Evolutionary conservation across 2,329 filamentous ascomycete species (phyloP), one percentile per base, ranked within the genome.

Genomic region (Pleomassaria siparia): DNA sequence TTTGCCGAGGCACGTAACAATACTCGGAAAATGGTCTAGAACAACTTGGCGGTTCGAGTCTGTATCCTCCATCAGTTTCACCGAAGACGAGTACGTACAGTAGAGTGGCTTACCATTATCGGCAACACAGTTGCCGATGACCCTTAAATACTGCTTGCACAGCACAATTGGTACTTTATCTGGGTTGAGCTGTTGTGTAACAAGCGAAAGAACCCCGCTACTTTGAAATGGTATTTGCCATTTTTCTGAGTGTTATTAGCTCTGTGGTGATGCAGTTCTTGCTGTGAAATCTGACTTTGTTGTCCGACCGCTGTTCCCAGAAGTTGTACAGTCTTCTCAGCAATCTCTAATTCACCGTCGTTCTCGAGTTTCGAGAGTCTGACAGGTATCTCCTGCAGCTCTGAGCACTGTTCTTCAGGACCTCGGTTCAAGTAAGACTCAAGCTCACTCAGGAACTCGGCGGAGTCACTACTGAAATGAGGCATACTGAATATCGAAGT

Each of bases 41-140:
- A 59, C 60, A 12, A 62, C 37, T 46, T 63, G 63, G 42, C 70
- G 59, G 35, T 69, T 71, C 6, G 48, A 49, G 46, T 71, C 70
- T 71, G 18, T 15, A 40, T 15, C 15, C 21, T n/a, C 40, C 35
- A 43, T 69, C 50, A 67, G 54, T n/a, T n/a, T n/a, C n/a, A 40
- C 40, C 36, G 22, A 26, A 32, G 4, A 20, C 43, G 21, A 12
- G 35, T 12, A 21, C 7, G 12, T 11, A n/a, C 3, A 12, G 10
- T 24, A 18, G 33, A 5, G 16, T n/a, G 28, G n/a, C 48, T 48
- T 60, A 70, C 63, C 67, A 43, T 67, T 64, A 28, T 72, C 68
- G 25, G 68, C 68, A 29, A 72, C 66, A 20, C 61, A 60, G 43
- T 72, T 72, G 9, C 70, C 70, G 42, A 72, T 63, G 16, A 71